Percentiles rank a stretch among this genome's conserved stretches.
Conservation (phyloP, 768 basidiomycete genomes). For the Polyporus arcularius region DNA sequence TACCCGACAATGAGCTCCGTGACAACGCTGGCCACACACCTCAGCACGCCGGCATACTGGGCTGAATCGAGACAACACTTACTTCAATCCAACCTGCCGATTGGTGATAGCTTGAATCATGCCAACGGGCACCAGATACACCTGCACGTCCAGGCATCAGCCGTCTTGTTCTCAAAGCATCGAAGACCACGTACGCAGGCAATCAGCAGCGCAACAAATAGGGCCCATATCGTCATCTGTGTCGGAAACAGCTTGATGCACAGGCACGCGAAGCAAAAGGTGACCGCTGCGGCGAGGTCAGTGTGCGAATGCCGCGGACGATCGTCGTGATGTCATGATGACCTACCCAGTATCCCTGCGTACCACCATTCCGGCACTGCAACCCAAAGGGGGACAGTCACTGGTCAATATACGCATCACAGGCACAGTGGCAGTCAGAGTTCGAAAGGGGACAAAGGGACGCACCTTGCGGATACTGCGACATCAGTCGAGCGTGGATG, state of each 20-base stretch:
- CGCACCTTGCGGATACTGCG: slow-evolving; percentile 26
- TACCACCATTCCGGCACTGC: slow-evolving; percentile 53
- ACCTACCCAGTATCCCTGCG: slow-evolving; percentile 38
- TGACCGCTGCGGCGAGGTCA: slow-evolving; percentile 36
- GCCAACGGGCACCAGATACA: slow-evolving; percentile 77
- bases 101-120: slow-evolving; percentile 83
- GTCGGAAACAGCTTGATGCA: slow-evolving; percentile 66
- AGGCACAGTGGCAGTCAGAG: background rate
- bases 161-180: background rate
- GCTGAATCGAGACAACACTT: slow-evolving; percentile 31
- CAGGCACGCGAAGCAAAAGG: slow-evolving; percentile 61
- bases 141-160: slow-evolving; percentile 24
- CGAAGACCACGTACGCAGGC: slow-evolving; percentile 16
- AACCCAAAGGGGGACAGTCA: too few relatives aligned
- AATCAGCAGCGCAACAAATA: slow-evolving; percentile 53
- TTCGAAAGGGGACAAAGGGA: background rate
- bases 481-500: slow-evolving; percentile 50
- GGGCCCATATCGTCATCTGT: slow-evolving; percentile 67
- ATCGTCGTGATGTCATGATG: background rate
- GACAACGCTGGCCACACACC: slow-evolving; percentile 49
- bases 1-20: slow-evolving; percentile 73
- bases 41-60: too few relatives aligned
- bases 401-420: background rate
- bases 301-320: background rate
- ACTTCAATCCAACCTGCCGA: slow-evolving; percentile 62